Evolutionary conservation across 148 eudicot genomes (phyloP), one percentile per base, ranked within the genome.

Genomic region (Amaranthus palmeri): DNA sequence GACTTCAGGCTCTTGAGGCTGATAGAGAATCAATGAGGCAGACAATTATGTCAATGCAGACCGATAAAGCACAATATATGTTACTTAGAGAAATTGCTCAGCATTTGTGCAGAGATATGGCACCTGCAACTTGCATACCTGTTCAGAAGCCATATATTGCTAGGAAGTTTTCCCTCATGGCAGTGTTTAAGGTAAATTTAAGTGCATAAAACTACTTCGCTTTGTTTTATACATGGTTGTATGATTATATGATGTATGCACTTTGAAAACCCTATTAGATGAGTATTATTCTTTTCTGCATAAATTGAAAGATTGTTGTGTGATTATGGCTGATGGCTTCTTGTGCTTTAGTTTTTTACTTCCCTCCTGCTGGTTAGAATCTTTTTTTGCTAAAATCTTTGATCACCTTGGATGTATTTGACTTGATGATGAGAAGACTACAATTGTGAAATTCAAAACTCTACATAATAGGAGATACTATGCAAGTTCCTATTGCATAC

Each of bases 1-100:
- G 99, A 81, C 89, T 95, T 79, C 99, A 95, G 74, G 96, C 92
- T 43, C 96, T 95, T 54, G 99, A 95, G 80, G 99, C 97, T 73
- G 99, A 95, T 73, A 88, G 97, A 77, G 97, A 95, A 74, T 89
- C 97, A 3, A 86, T 95, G 97, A 90, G 91, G 80, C 97, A 87
- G 74, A 84, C 96, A 12, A 74, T 95, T 70, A 75, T 92, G 67
- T 86, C 93, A 71, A 88, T 95, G 87, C 85, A 96, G 58, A 95
- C 97, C 36, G 97, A 95, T 82, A 95, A 95, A 85, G 97, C 97
- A 52, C 99, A 95, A 69, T 61, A 89, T 73, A 88, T 91, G 11
- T 80, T 95, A 79, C 83, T 91, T 68, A 88, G 90, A 84, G 99
- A 95, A 85, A 95, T 95, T 75, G 97, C 97, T 80, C 96, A 92